phyloP scores from a whole-genome alignment of 176 grass and related monocot genomes.

The Ensete ventricosum region DNA sequence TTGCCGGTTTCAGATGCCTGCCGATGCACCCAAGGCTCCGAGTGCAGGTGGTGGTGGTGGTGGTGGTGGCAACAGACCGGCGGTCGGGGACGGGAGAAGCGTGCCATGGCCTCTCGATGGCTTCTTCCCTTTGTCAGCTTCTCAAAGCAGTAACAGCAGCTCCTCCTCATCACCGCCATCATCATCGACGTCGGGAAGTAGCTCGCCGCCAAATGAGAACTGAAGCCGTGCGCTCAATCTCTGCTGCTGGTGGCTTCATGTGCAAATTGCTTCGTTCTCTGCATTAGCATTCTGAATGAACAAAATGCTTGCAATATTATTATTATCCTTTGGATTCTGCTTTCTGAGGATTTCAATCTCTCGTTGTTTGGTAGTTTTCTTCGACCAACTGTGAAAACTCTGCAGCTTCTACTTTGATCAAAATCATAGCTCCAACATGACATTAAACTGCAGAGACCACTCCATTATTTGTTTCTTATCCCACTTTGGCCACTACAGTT shows the following conservation, averaged over 20 bases:
- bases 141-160: not conserved
- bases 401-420: no score
- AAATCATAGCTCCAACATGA: no score
- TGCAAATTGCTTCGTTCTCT: not conserved
- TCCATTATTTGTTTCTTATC: no score
- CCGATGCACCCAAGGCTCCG: not conserved
- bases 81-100: not conserved
- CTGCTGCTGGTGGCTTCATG: not conserved
- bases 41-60: not conserved
- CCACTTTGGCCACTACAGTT: no score
- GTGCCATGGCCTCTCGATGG: not conserved
- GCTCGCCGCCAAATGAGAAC: not conserved
- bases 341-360: no score
- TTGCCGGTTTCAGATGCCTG: constrained; percentile 19
- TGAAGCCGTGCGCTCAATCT: not conserved
- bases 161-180: not conserved
- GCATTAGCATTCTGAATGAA: not conserved
- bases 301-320: no score
- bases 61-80: not conserved
- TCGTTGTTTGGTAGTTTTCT: no score
- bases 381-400: no score
- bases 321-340: no score
- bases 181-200: not conserved
- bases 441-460: no score
- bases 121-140: not conserved